Base-by-base conservation (phyloP, 1,284 basidiomycete genomes). In the Ceratobasidium sp. region DNA sequence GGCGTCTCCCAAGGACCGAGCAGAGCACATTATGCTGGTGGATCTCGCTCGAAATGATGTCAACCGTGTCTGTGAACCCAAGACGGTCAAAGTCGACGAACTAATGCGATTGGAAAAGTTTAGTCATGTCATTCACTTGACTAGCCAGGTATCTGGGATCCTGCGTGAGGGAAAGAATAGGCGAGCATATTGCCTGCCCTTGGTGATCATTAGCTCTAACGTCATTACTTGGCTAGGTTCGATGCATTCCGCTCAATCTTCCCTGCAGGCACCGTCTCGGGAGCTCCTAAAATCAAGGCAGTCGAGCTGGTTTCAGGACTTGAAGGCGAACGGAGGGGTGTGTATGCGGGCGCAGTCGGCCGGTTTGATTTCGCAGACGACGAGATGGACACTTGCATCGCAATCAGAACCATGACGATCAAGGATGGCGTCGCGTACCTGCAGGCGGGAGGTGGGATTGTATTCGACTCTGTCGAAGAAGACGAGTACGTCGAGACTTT, bases 241-340 rank as follows among this genome's bases (percentile, higher is more conserved):
- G 98, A 99, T 84, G 98, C 98, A 0, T 98, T 99, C 88, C 92
- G 98, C 30, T 99, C 97, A 60, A 99, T 99, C 82, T 99, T 99
- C 88, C 98, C 98, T 0, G 97, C 98, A 5, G 98, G 98, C 0
- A 99, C 98, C 1, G 97, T 99, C n/a, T 98, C 96, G 0, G 98
- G 98, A 18, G 98, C 98, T 41, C 98, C 98, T 1, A 99, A 99
- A 86, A 96, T 99, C 85, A 97, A 98, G 84, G 98, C 98, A 0
- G 96, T 99, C 81, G 96, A 99, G 84, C 92, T 99, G 48, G 88
- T 99, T 54, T 92, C 92, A 16, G 92, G 92, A 23, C 86, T 99
- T 62, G 98, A 99, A 84, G 88, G 93, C 83, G 96, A 99, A 85
- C 91, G 92, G 66, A 89, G 98, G 50, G 97, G 97, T 33, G 94